Conservation (phyloP, 768 basidiomycete species). For the Naematelia aurantialba region DNA sequence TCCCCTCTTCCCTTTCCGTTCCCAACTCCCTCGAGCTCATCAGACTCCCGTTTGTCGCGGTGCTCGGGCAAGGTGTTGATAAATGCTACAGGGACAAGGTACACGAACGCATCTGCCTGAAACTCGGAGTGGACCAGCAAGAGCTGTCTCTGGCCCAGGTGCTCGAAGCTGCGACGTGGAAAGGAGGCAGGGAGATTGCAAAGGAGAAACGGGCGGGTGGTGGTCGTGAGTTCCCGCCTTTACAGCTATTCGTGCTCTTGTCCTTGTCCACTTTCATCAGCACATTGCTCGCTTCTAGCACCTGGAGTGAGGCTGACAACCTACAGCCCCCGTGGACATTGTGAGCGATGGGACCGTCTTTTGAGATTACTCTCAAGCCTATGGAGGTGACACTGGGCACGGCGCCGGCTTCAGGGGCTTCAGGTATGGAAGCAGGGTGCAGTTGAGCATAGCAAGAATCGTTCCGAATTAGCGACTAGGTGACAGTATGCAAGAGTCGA, state of each 20-base stretch:
- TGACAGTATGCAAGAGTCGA: constrained; percentile 4
- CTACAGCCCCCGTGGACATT: constrained; percentile 7
- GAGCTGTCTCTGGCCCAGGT: constrained; percentile 78
- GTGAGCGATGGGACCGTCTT: constrained; percentile 9
- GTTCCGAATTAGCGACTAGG: no score
- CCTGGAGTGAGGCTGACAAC: background rate
- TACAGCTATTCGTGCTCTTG: no score
- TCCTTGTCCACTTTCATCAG: background rate
- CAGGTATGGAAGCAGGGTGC: no score
- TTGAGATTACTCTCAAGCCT: constrained; percentile 5
- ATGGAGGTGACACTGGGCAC: no score
- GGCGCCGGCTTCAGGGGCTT: no score
- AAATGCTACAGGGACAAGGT: constrained; percentile 74
- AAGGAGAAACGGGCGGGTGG: constrained; percentile 72
- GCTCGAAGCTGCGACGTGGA: constrained; percentile 94
- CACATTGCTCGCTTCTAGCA: background rate
- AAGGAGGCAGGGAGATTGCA: constrained; percentile 90
- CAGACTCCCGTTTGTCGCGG: background rate
- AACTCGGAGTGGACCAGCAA: constrained; percentile 56
- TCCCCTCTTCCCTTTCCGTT: no score
- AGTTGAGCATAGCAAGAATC: no score
- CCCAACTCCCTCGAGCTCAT: background rate
- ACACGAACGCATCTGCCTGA: constrained; percentile 63
- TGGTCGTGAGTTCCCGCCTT: constrained; percentile 48
- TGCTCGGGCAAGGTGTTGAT: no score